Conservation (phyloP, 176 grass and related monocot genomes). For the Musa itinerans region DNA sequence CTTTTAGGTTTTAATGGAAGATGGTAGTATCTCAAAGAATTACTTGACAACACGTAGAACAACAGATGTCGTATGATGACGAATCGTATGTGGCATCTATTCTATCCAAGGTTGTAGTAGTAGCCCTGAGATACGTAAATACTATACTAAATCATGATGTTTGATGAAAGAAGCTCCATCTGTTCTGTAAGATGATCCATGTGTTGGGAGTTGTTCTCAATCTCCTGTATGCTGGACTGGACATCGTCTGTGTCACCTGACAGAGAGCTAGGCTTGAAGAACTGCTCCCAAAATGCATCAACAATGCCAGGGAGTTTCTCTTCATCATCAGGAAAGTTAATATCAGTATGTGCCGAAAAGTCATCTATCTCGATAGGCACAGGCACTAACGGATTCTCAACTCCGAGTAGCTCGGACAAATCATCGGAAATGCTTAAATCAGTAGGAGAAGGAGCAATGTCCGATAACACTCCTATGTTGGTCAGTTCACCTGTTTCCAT, state of each 20-base stretch:
- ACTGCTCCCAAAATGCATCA: conserved; percentile 92
- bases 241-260: background rate
- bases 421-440: conserved; percentile 21
- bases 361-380: conserved; percentile 65
- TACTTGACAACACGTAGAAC: no score
- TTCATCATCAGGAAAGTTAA: background rate
- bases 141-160: conserved; percentile 33
- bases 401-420: background rate
- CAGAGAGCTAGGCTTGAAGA: conserved; percentile 49
- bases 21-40: no score
- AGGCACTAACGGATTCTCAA: conserved; percentile 15
- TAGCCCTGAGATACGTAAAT: background rate
- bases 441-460: conserved; percentile 12
- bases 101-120: no score
- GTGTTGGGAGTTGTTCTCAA: conserved; percentile 10
- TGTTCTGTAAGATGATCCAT: conserved; percentile 64
- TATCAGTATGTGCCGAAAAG: conserved; percentile 18
- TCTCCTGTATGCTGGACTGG: conserved; percentile 20
- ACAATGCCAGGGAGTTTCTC: conserved; percentile 67
- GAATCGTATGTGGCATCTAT: no score
- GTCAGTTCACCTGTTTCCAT: conserved; percentile 24
- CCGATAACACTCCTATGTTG: conserved; percentile 25
- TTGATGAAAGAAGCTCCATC: conserved; percentile 71
- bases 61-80: no score
- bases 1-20: no score